Evolutionary conservation across 306 rosid species (phyloP).

Genomic region (Potentilla sterilis): DNA sequence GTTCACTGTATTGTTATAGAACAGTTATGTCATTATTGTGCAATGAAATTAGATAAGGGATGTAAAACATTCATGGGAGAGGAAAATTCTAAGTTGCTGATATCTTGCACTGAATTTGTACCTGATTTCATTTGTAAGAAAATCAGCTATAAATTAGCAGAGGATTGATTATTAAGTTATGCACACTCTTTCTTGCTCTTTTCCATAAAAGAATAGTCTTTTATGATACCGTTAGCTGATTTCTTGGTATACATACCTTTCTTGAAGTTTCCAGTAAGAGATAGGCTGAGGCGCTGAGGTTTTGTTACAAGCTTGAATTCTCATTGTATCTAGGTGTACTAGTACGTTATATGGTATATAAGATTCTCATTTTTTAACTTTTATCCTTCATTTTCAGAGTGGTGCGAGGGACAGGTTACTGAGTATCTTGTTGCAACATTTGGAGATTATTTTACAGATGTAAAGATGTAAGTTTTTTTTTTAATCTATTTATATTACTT

Average conservation of each 20-base stretch:
- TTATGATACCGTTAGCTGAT: neutral
- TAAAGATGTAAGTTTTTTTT: conserved; percentile 67
- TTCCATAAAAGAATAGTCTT: neutral
- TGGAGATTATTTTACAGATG: conserved; percentile 89
- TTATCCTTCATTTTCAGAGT: conserved; percentile 53
- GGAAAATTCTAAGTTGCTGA: neutral
- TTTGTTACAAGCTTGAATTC: too few species aligned
- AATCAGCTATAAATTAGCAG: neutral
- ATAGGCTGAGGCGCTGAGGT: too few species aligned
- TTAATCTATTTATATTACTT: neutral
- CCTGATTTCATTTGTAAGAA: neutral
- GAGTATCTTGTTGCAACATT: conserved; percentile 94
- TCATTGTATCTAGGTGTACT: neutral
- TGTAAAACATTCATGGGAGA: neutral
- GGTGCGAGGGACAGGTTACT: conserved; percentile 92
- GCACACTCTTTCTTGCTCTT: neutral
- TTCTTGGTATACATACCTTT: neutral
- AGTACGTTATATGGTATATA: neutral
- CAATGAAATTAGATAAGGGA: neutral
- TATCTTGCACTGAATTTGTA: neutral
- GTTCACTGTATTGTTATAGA: neutral
- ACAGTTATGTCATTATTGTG: neutral
- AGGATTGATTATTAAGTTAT: neutral
- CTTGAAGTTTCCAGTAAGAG: neutral
- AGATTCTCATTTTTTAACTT: conserved; percentile 9